Conservation (phyloP, 306 rosid species). For the Pterocarpus santalinus region DNA sequence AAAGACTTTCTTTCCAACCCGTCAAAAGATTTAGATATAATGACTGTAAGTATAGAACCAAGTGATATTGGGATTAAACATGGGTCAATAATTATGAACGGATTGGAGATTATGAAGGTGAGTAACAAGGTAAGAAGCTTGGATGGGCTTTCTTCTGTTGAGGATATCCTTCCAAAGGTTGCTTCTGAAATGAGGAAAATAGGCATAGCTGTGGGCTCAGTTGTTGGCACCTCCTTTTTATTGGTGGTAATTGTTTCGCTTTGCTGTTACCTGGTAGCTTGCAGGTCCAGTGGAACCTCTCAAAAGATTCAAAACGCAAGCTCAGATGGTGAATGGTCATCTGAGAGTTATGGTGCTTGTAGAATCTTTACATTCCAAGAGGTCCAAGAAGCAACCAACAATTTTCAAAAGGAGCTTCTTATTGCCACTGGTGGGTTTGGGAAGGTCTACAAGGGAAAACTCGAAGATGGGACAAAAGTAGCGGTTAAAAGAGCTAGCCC, state of each 20-base stretch:
- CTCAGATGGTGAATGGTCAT: background rate
- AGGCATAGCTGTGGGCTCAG: no score
- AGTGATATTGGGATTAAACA: no score
- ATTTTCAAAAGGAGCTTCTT: constrained; percentile 67
- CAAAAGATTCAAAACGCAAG: background rate
- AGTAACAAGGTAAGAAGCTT: no score
- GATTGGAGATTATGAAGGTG: no score
- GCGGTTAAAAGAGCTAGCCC: constrained; percentile 39
- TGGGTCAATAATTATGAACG: no score
- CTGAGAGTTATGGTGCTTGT: background rate
- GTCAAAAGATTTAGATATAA: no score
- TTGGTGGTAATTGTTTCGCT: background rate
- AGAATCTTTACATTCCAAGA: constrained; percentile 15
- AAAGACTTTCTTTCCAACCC: no score
- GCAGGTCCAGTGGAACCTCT: constrained; percentile 26
- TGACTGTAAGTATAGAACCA: no score
- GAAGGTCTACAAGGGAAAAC: no score
- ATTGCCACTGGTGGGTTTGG: constrained; percentile 80
- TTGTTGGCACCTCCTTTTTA: background rate
- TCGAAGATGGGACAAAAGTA: constrained; percentile 65
- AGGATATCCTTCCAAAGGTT: no score
- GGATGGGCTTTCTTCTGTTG: no score
- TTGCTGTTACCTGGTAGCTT: background rate
- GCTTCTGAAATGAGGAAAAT: no score
- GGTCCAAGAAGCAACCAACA: constrained; percentile 66